Evolutionary conservation across 2,329 filamentous ascomycete genomes (phyloP), one percentile per base, ranked within the genome.

Genomic region (Didymella segeticola): DNA sequence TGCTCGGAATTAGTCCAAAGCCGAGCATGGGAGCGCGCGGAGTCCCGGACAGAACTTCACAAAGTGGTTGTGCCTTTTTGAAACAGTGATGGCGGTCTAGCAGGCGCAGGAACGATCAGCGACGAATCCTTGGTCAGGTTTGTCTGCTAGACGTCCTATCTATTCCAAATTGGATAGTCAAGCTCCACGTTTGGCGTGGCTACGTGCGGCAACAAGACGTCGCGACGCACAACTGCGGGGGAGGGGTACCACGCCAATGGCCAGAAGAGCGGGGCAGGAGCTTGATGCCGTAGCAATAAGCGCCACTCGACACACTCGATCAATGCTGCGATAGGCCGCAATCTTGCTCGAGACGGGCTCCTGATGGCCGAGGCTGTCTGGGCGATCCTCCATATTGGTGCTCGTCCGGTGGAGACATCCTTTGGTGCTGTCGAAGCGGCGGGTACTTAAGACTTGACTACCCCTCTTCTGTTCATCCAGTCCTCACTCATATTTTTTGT

Each of bases 181-280:
- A 46, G 45, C 45, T 48, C 45, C 50, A 36, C 30, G 50, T 60
- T 45, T 43, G 52, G 57, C 31, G 41, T 49, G 58, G 62, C 9
- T 63, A 53, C 42, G 29, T 43, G 56, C 61, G 56, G 58, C 53
- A 56, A 49, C 38, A 50, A 38, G 43, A 57, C 47, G 26, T 48
- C 33, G 31, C 50, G 42, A 53, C 15, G 43, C 37, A 47, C 31
- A 14, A 58, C 54, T 70, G 70, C 65, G 70, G 70, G 70, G 70
- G 64, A 72, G 68, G 70, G 68, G 69, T 71, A 67, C 52, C 57
- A 58, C 39, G 47, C 60, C 58, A 70, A 60, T 67, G 65, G 66
- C 47, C 42, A 53, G 43, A 37, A 46, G 56, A 70, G 69, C 65
- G 69, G 69, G 69, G 69, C 66, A 68, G 29, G 30, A 56, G 46